Evolutionary conservation across 768 basidiomycete species (phyloP).

Genomic region (Calocybe gangraenosa): DNA sequence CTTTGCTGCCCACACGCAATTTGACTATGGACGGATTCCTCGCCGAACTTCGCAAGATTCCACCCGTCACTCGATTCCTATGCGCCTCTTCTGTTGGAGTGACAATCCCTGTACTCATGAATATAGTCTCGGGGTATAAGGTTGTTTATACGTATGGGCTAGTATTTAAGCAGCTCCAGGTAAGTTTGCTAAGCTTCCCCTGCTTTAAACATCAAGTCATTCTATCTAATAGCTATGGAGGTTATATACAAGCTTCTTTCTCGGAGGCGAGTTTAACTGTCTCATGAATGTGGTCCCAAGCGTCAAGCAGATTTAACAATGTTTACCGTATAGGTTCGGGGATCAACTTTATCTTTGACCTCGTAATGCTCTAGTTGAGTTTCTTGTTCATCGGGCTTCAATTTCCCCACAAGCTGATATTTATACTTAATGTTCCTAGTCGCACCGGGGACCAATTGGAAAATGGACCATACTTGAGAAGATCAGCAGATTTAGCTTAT

Average conservation of each 20-base stretch:
- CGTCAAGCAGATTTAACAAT: no score
- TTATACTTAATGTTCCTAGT: slow-evolving; percentile 31
- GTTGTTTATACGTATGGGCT: slow-evolving; percentile 48
- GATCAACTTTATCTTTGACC: slow-evolving; percentile 57
- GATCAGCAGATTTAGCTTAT: slow-evolving; percentile 76
- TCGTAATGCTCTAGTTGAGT: slow-evolving; percentile 67
- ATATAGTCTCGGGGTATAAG: slow-evolving; percentile 47
- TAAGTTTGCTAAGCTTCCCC: slow-evolving; percentile 25
- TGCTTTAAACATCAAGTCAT: no score
- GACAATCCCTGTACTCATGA: slow-evolving; percentile 52
- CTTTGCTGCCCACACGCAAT: no score
- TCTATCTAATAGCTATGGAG: slow-evolving; percentile 80
- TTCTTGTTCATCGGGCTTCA: neutral
- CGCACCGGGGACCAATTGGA: slow-evolving; percentile 67
- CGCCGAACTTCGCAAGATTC: slow-evolving; percentile 74
- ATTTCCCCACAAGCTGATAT: neutral
- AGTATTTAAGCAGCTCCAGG: slow-evolving; percentile 50
- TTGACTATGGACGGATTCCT: slow-evolving; percentile 47
- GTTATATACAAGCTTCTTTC: slow-evolving; percentile 67
- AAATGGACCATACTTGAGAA: slow-evolving; percentile 46
- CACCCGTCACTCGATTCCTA: slow-evolving; percentile 75
- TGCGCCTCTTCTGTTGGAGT: slow-evolving; percentile 57
- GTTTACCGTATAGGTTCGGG: slow-evolving; percentile 34
- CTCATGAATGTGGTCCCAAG: no score
- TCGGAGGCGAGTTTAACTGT: slow-evolving; percentile 59